phyloP scores from a whole-genome alignment of 2,329 filamentous ascomycete genomes.

The Ascochyta lentis region DNA sequence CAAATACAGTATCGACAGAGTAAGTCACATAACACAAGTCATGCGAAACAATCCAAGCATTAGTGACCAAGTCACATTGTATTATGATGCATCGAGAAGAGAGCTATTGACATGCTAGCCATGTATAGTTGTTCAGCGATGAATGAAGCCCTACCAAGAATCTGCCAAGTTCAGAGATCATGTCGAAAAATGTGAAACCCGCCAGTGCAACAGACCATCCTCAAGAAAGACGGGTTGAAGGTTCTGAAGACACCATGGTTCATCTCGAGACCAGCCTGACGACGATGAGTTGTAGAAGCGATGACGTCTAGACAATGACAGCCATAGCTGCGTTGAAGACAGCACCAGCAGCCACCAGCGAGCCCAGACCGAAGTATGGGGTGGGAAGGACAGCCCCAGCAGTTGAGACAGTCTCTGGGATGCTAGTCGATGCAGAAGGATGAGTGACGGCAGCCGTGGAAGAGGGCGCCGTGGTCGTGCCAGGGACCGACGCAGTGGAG shows the following conservation, averaged over 20 bases:
- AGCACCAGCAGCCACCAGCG: slow-evolving; percentile 32
- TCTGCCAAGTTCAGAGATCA: slow-evolving; percentile 20
- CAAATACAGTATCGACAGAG: background rate
- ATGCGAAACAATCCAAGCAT: background rate
- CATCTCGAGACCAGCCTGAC: background rate
- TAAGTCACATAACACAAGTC: background rate
- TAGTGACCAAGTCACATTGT: slow-evolving; percentile 19
- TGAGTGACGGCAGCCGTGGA: slow-evolving; percentile 18
- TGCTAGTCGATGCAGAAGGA: slow-evolving; percentile 15
- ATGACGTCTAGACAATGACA: slow-evolving; percentile 24
- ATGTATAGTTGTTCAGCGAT: slow-evolving; percentile 21
- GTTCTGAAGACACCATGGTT: background rate
- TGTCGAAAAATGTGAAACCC: slow-evolving; percentile 11
- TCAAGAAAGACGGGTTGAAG: background rate
- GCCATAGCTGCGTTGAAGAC: slow-evolving; percentile 24
- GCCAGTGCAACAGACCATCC: background rate
- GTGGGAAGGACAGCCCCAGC: slow-evolving; percentile 29
- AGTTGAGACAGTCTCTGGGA: slow-evolving; percentile 16
- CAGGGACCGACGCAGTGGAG: slow-evolving; percentile 5
- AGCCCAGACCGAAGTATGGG: slow-evolving; percentile 27
- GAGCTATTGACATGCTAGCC: slow-evolving; percentile 24
- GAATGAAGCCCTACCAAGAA: slow-evolving; percentile 13
- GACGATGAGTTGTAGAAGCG: slow-evolving; percentile 3
- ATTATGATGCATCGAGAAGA: slow-evolving; percentile 24
- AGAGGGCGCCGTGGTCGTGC: slow-evolving; percentile 16